These are phyloP conservation scores for Gastrodia elata DNA, from an alignment of 106 monocot genomes.

Conservation along the genomic window DNA sequence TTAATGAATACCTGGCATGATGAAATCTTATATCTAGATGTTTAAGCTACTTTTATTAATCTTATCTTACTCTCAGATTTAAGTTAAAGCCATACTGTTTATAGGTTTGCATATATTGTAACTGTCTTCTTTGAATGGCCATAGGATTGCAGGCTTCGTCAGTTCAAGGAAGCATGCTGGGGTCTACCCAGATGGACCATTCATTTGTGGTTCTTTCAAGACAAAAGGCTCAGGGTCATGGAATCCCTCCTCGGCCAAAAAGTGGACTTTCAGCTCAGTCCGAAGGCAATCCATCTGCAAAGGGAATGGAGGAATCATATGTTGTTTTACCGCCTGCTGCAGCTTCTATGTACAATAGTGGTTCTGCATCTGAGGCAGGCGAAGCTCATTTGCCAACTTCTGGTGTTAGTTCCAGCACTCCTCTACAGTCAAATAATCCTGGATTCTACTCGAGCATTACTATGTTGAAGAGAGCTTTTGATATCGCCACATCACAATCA, in stretches of 20 bases:
- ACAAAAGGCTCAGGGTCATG: conserved; percentile 38
- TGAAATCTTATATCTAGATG: background rate
- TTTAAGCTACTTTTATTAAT: background rate
- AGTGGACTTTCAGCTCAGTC: conserved; percentile 16
- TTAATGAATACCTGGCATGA: background rate
- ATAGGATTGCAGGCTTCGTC: conserved; percentile 62
- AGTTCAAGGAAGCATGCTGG: conserved; percentile 64
- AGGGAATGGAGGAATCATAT: conserved; percentile 73
- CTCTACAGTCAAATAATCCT: conserved; percentile 24
- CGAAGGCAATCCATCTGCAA: conserved; percentile 21
- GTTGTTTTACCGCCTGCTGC: conserved; percentile 75
- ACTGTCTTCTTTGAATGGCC: background rate
- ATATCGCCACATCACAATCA: conserved; percentile 72
- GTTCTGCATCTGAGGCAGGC: conserved; percentile 29
- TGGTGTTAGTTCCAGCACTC: conserved; percentile 16
- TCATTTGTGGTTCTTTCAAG: conserved; percentile 80
- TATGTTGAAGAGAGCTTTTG: conserved; percentile 78
- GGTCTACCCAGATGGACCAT: conserved; percentile 64
- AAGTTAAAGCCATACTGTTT: background rate
- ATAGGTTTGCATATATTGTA: background rate
- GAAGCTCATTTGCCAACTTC: conserved; percentile 24
- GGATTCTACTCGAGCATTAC: conserved; percentile 76
- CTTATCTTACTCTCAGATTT: background rate
- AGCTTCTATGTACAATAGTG: conserved; percentile 78
- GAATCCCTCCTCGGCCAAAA: conserved; percentile 61